Base-by-base conservation (phyloP, 2,329 filamentous ascomycete species). In the Monilinia fructigena region DNA sequence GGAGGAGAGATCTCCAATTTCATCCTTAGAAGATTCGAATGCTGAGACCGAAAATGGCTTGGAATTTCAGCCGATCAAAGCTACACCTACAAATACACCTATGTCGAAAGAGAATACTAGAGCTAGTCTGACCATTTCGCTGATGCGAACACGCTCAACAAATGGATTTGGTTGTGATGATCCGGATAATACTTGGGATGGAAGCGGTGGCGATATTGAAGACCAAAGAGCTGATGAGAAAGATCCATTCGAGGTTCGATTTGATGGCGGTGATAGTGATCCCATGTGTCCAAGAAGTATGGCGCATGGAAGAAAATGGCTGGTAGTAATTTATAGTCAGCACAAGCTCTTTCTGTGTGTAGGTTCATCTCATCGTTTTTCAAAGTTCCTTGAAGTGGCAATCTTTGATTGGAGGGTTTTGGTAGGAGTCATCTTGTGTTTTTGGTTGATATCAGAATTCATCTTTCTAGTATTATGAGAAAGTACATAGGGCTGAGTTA, bases 311-410 rank as follows among this genome's bases (percentile, higher is more conserved):
- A 84, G 86, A 68, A 93, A 93, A 75, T 97, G 94, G 94, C 66
- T 87, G 40, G 89, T 97, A 68, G 87, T 93, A 1, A 71, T 87
- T 87, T 47, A 89, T 97, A 66, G 83, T 93, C n/a, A 87, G 88
- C 12, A 76, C 83, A 65, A 90, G 89, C 10, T 91, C 91, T 56
- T 82, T 95, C 67, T 94, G 91, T 77, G 93, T 97, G 89, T 93
- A 83, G 83, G 90, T 87, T 70, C 40, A 28, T 31, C 67, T 56
- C 61, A 66, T 61, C 60, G 38, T 63, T 38, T 38, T 62, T 35
- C 66, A 55, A 45, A 63, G 60, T 45, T n/a, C n/a, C 16, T 35
- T 23, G 2, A 23, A 42, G 14, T 20, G 20, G 18, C 16, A 40
- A 45, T 35, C 20, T 5, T 20, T 10, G 8, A 50, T 65, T 66